Evolutionary conservation across 192 early-diverging fungal species (phyloP).

Genomic region (Helicostylum pulchrum): DNA sequence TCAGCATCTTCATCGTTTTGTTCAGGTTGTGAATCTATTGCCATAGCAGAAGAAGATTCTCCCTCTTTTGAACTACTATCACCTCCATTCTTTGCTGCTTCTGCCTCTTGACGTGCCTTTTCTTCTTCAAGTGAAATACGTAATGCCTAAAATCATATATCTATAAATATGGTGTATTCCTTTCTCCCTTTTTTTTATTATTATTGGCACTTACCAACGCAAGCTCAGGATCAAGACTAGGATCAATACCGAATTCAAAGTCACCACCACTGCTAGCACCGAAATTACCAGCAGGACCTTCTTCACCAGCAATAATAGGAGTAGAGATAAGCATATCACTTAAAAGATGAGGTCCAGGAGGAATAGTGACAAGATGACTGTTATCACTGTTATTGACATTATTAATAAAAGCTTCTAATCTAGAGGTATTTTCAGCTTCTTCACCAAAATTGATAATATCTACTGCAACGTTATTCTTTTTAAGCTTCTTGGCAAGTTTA

Average conservation of each 20-base stretch:
- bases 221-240: conserved; percentile 90
- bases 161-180: neutral
- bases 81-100: conserved; percentile 40
- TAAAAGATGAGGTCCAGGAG: conserved; percentile 91
- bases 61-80: conserved; percentile 27
- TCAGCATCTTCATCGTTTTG: conserved; percentile 36
- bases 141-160: conserved; percentile 56
- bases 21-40: conserved; percentile 25
- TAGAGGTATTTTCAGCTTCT: conserved; percentile 80
- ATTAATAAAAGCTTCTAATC: conserved; percentile 86
- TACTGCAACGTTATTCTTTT: conserved; percentile 96
- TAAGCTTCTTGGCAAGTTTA: conserved; percentile 90
- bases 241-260: conserved; percentile 95
- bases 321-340: conserved; percentile 84
- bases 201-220: conserved; percentile 57
- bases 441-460: conserved; percentile 97
- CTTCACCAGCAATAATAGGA: conserved; percentile 83
- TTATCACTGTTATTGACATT: conserved; percentile 92
- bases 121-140: conserved; percentile 97
- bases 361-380: conserved; percentile 87
- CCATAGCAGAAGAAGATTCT: conserved; percentile 34
- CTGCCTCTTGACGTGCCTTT: conserved; percentile 80
- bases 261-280: conserved; percentile 55
- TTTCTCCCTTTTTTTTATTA: neutral
- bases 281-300: conserved; percentile 70